Evolutionary conservation across 2,329 filamentous ascomycete genomes (phyloP), one percentile per base, ranked within the genome.

Genomic region (Dactylellina drechsleri): DNA sequence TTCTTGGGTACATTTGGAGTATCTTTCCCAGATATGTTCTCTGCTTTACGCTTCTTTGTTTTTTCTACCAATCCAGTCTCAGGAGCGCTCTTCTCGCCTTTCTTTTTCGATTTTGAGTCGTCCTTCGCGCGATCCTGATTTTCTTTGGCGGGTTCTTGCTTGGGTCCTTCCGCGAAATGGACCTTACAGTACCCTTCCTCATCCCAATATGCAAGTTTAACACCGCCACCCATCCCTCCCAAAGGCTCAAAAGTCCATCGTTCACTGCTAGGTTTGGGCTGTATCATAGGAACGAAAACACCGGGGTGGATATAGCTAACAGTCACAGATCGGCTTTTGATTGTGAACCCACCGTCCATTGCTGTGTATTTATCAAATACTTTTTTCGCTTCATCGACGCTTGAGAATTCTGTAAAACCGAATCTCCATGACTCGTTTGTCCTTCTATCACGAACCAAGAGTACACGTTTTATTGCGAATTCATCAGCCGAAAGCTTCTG

Each of bases 351-450:
- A 58, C 89, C 90, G 10, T 91, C 87, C 28, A 89, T 88, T 40
- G 89, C 89, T 45, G 88, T 87, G 78, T 90, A 90, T 77, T 92
- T 92, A 20, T 86, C 85, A 79, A 93, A 83, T 2, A 92, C 92
- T 20, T 89, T 90, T 80, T 89, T 86, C 1, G 92, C 91, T 81
- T 95, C 91, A 80, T 91, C 88, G 16, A 92, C 84, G 0, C 88
- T 90, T 78, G 88, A 89, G 80, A 93, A 96, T 81, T 96, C 92
- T 0, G 89, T 92, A 81, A 96, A 96, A 0, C 92, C 92, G 79
- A 92, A 96, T 77, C 89, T 87, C 85, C 91, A 91, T 60, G 90
- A 92, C 74, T 91, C 89, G 65, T 92, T 87, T 2, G 86, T 90
- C 74, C 85, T 85, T 52, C 89, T 86, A 80, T 94, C 91, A 66